Base-by-base conservation (phyloP, 1,139 yeast genomes). In the Saccharomyces pastorianus region DNA sequence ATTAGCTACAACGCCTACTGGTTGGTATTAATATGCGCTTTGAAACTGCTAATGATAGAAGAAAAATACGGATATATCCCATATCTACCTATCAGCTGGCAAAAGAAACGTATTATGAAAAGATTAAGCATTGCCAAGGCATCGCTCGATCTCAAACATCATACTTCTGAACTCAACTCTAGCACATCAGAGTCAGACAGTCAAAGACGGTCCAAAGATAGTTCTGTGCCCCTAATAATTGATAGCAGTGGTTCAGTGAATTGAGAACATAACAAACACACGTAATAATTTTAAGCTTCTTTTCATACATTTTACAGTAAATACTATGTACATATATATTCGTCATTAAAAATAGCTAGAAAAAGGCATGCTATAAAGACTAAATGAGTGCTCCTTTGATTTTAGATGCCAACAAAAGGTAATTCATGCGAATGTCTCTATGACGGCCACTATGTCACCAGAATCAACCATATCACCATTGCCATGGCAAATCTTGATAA, bases 381-480 rank as follows among this genome's bases (percentile, higher is more conserved):
- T 4, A 11, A 29, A 29, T 9, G n/a, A n/a, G 8, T 26, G 28
- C 8, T 26, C 8, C 8, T 29, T 29, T 29, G 32, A 29, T 29
- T 32, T 25, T 28, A 28, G 20, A 25, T 13, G 20, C 8, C 14
- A 26, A 46, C 13, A 38, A 3, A 46, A 11, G 20, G 7, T 20
- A 17, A 23, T 38, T 20, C 20, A 38, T 38, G 26, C 44, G 4
- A 38, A 5, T 6, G 44, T 20, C 11, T 38, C 44, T 38, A 86
- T 72, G 26, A 90, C 95, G 46, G 87, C 97, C 48, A 93, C 96
- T 60, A 90, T 73, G 69, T 91, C 98, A 57, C 98, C 98, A 29
- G 96, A 89, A 57, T 91, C 97, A 47, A 91, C 96, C 88, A 91
- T 88, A 67, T 91, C 96, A 63, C 98, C 98, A 65, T 88, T 88